A percentile compares a stretch with the other conserved stretches of the same genome.
Conservation (phyloP, 2,329 filamentous ascomycete genomes). For the Trichoderma atroviride region DNA sequence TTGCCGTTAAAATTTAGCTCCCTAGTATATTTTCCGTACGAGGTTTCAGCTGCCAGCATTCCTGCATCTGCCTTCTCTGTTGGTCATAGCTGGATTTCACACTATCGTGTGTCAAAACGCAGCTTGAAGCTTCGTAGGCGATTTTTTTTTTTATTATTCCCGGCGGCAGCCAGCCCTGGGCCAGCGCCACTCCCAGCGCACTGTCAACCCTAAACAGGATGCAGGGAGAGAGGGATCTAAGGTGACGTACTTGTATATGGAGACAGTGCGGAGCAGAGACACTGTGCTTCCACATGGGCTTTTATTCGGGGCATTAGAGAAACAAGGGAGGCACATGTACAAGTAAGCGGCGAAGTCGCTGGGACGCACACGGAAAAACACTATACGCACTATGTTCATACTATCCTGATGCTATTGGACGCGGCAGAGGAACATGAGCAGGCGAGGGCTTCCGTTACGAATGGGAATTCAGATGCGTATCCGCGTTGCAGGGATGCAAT, state of each 20-base stretch:
- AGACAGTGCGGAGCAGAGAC: background rate
- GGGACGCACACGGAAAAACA: background rate
- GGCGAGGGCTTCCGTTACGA: constrained; percentile 6
- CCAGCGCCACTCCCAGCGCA: constrained; percentile 16
- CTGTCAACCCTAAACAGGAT: constrained; percentile 16
- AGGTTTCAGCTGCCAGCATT: constrained; percentile 18
- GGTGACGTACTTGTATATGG: constrained; percentile 16
- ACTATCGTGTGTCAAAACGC: constrained; percentile 4
- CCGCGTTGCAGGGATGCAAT: background rate
- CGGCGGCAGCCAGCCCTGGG: constrained; percentile 21
- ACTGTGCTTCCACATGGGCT: constrained; percentile 3
- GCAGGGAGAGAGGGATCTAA: background rate
- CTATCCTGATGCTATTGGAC: background rate
- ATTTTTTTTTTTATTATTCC: constrained; percentile 25
- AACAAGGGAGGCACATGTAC: background rate
- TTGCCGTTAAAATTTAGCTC: constrained; percentile 10
- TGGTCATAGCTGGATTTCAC: constrained; percentile 4
- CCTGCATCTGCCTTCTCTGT: constrained; percentile 12
- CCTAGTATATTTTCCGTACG: background rate
- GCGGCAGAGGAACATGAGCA: background rate
- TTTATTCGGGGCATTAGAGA: background rate
- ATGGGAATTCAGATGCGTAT: background rate
- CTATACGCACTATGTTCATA: background rate
- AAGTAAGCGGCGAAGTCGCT: background rate
- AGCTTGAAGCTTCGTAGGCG: constrained; percentile 13